These are phyloP conservation scores for Rhodotorula graminis DNA, from an alignment of 768 basidiomycete genomes.

Conservation along the genomic window DNA sequence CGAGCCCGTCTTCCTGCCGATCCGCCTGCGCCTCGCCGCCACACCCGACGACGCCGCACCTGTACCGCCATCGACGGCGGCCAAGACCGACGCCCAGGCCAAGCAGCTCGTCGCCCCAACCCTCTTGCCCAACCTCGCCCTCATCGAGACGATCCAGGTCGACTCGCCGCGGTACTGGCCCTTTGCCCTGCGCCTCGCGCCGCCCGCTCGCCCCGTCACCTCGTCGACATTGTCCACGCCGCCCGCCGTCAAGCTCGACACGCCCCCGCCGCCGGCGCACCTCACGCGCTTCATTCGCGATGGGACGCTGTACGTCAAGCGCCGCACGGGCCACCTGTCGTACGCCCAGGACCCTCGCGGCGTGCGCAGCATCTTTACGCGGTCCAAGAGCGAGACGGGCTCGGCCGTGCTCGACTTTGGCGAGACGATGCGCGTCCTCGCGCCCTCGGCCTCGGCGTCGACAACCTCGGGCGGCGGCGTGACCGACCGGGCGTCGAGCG, in stretches of 20 bases:
- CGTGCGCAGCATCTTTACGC: constrained; percentile 81
- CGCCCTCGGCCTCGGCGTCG: constrained; percentile 38
- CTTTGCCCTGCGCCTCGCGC: constrained; percentile 71
- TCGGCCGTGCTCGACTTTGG: constrained; percentile 85
- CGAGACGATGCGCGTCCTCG: constrained; percentile 52
- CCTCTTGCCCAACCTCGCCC: constrained; percentile 80
- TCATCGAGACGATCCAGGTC: constrained; percentile 71
- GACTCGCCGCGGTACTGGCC: constrained; percentile 97
- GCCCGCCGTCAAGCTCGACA: too few species aligned
- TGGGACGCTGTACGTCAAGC: constrained; percentile 85
- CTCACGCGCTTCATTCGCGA: constrained; percentile 64
- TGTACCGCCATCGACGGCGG: neutral
- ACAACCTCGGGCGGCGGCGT: constrained; percentile 46
- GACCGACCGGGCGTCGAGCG: constrained; percentile 45
- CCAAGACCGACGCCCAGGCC: neutral
- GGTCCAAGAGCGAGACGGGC: constrained; percentile 76
- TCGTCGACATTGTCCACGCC: too few species aligned
- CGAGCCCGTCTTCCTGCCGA: constrained; percentile 84
- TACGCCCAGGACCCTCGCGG: constrained; percentile 93
- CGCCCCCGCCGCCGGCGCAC: constrained; percentile 54
- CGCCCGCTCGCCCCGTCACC: constrained; percentile 45
- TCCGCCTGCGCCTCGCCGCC: constrained; percentile 77
- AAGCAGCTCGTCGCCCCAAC: constrained; percentile 86
- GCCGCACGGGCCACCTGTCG: constrained; percentile 82
- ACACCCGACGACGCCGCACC: constrained; percentile 47